A percentile compares a stretch with the other conserved stretches of the same genome.
Evolutionary conservation across 2,329 filamentous ascomycete genomes (phyloP).

Genomic region (Corinectria fuckeliana): DNA sequence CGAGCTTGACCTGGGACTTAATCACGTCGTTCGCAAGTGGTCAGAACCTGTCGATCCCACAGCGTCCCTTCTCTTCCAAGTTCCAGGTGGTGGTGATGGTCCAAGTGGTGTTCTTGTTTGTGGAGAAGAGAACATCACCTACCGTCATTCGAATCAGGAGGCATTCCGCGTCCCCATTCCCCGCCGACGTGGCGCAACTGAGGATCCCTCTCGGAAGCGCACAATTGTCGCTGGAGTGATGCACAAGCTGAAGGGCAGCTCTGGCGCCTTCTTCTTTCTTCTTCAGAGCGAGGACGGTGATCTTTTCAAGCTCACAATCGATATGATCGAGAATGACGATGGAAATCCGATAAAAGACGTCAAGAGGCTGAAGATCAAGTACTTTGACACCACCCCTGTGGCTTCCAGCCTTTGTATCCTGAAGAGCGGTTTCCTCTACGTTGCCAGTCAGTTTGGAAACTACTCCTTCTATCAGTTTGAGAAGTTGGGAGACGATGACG

Average conservation of each 20-base stretch:
- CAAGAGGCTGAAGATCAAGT: conserved; percentile 86
- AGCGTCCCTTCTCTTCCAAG: conserved; percentile 89
- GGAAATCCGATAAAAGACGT: conserved; percentile 84
- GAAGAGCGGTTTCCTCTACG: conserved; percentile 94
- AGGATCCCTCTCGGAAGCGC: conserved; percentile 90
- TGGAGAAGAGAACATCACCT: conserved; percentile 92
- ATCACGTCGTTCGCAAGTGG: conserved; percentile 97
- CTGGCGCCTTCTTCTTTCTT: conserved; percentile 94
- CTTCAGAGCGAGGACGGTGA: conserved; percentile 98
- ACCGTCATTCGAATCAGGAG: conserved; percentile 94
- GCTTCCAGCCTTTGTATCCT: conserved; percentile 89
- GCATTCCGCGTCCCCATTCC: conserved; percentile 90
- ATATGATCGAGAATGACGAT: conserved; percentile 83
- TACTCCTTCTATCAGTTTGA: conserved; percentile 97
- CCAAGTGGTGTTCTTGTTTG: conserved; percentile 96
- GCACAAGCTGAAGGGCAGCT: conserved; percentile 86
- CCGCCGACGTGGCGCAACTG: conserved; percentile 82
- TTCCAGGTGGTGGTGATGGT: conserved; percentile 91
- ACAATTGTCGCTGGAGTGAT: conserved; percentile 91
- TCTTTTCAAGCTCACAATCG: conserved; percentile 93
- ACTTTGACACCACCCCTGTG: conserved; percentile 94
- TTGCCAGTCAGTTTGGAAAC: conserved; percentile 90
- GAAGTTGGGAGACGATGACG: conserved; percentile 93
- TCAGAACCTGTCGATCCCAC: conserved; percentile 90
- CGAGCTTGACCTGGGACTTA: conserved; percentile 93